A percentile compares a stretch with the other conserved stretches of the same genome.
These are phyloP conservation scores for Stagonosporopsis cucurbitacearum DNA, from an alignment of 2,329 filamentous ascomycete species.

Conservation along the genomic window DNA sequence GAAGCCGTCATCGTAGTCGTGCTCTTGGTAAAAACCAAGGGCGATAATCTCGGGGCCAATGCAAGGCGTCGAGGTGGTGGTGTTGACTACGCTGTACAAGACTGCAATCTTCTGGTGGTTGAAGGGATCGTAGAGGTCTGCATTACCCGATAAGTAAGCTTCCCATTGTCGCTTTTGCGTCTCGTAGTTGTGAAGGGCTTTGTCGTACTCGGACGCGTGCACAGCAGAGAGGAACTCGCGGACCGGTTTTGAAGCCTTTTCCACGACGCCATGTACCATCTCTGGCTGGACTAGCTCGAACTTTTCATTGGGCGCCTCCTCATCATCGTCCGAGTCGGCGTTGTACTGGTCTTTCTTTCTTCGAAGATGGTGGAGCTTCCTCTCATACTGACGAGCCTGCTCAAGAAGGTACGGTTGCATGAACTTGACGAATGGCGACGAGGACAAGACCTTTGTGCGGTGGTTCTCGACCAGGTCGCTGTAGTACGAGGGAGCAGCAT, in stretches of 20 bases:
- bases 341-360: slow-evolving; percentile 76
- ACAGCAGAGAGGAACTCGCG: slow-evolving; percentile 94
- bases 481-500: slow-evolving; percentile 90
- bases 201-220: slow-evolving; percentile 96
- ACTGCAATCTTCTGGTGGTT: slow-evolving; percentile 97
- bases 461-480: slow-evolving; percentile 94
- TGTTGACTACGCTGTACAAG: slow-evolving; percentile 91
- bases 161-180: slow-evolving; percentile 98
- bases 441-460: slow-evolving; percentile 89
- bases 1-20: slow-evolving; percentile 72
- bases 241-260: slow-evolving; percentile 81
- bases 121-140: slow-evolving; percentile 90
- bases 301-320: slow-evolving; percentile 60
- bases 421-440: slow-evolving; percentile 95
- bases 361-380: slow-evolving; percentile 80
- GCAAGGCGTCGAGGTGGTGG: slow-evolving; percentile 90
- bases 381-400: slow-evolving; percentile 89
- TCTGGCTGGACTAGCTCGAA: slow-evolving; percentile 94
- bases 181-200: slow-evolving; percentile 89
- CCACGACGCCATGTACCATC: slow-evolving; percentile 87
- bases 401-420: slow-evolving; percentile 91
- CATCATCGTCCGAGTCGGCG: slow-evolving; percentile 44
- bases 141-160: slow-evolving; percentile 85
- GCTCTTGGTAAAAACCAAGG: slow-evolving; percentile 92
- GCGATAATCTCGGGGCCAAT: slow-evolving; percentile 88